phyloP scores from a whole-genome alignment of 1,284 basidiomycete species.

The Cystobasidiaceae sp. region DNA sequence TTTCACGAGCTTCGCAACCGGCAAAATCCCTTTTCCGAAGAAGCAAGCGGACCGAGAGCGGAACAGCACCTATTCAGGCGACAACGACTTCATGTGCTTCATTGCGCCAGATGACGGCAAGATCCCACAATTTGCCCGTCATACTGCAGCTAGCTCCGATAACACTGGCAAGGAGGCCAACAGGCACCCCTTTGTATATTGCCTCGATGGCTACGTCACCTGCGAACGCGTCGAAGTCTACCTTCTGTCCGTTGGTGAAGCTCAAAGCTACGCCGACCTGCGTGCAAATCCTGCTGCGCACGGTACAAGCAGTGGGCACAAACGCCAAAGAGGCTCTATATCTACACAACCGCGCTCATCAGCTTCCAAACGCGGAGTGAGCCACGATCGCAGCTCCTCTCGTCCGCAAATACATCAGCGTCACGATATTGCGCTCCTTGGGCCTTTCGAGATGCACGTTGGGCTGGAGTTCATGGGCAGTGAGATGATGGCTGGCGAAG shows the following conservation, averaged over 20 bases:
- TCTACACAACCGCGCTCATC: background rate
- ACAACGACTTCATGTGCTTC: conserved; percentile 14
- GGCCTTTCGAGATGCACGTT: background rate
- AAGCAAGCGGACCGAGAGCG: background rate
- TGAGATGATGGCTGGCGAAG: background rate
- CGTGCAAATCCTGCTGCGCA: conserved; percentile 3
- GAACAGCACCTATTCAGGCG: background rate
- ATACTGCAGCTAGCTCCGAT: background rate
- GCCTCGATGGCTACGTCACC: background rate
- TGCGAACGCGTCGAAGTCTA: conserved; percentile 11
- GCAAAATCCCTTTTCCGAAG: background rate
- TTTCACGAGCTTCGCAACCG: background rate
- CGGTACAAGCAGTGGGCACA: too few species aligned
- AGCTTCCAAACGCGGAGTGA: background rate
- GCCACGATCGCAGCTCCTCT: background rate
- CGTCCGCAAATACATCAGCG: background rate
- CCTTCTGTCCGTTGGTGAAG: background rate
- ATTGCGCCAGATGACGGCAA: conserved; percentile 8
- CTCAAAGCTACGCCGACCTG: background rate
- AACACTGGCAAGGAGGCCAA: background rate
- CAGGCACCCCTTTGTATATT: conserved; percentile 17
- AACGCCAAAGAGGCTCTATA: too few species aligned
- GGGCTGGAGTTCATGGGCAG: background rate
- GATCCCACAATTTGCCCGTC: conserved; percentile 3
- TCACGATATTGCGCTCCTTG: background rate